Evolutionary conservation across 306 rosid species (phyloP).

Genomic region (Sphenostylis stenocarpa): DNA sequence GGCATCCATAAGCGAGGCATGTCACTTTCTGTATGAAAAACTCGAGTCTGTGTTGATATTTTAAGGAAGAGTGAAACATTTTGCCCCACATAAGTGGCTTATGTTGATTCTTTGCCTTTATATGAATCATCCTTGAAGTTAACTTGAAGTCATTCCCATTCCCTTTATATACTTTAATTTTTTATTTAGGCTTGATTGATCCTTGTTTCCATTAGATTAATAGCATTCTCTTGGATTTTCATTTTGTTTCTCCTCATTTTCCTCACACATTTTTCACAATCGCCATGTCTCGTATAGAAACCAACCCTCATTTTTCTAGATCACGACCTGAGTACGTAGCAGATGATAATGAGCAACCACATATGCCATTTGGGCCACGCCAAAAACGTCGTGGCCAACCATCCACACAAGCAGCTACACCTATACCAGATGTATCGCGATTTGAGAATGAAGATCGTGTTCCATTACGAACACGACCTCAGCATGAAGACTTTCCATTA

Average conservation of each 20-base stretch:
- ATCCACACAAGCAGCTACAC: background rate
- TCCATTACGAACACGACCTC: background rate
- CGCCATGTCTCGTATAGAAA: conserved; percentile 59
- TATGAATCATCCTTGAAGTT: conserved; percentile 79
- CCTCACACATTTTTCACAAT: background rate
- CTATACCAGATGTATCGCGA: background rate
- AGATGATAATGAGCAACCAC: conserved; percentile 1
- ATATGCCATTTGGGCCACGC: conserved; percentile 17
- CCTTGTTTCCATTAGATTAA: conserved; percentile 37
- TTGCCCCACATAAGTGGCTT: conserved; percentile 57
- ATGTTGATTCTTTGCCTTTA: conserved; percentile 74
- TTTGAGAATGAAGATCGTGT: conserved; percentile 1
- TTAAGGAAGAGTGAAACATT: conserved; percentile 15
- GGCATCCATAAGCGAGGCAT: background rate
- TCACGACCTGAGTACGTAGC: conserved; percentile 18
- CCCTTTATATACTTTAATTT: conserved; percentile 29
- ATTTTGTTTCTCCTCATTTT: conserved; percentile 24
- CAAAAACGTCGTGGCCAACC: conserved; percentile 19
- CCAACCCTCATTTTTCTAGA: conserved; percentile 71
- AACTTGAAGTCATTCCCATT: conserved; percentile 69
- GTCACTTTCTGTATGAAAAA: background rate
- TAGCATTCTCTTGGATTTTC: conserved; percentile 24
- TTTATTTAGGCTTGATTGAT: conserved; percentile 23
- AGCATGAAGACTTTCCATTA: background rate
- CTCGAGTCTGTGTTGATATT: background rate